Percentiles rank a stretch among this genome's conserved stretches.
phyloP scores from a whole-genome alignment of 192 early-diverging fungal genomes.

The Oehlia diaphana region DNA sequence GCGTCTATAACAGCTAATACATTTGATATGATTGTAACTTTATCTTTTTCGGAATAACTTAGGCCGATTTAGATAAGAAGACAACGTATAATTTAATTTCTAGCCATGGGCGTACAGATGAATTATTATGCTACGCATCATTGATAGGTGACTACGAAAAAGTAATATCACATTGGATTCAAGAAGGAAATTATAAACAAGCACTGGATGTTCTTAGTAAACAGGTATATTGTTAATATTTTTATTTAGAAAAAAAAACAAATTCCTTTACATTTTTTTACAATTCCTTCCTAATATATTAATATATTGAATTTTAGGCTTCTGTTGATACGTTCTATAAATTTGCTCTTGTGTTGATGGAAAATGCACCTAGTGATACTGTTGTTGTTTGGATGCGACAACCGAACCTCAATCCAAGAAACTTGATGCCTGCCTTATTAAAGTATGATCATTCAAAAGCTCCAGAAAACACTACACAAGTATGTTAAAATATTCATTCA shows the following conservation, averaged over 20 bases:
- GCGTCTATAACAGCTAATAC: too few species aligned
- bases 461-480: constrained; percentile 35
- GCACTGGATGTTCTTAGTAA: constrained; percentile 79
- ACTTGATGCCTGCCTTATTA: constrained; percentile 86
- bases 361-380: constrained; percentile 78
- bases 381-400: constrained; percentile 88
- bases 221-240: constrained; percentile 51
- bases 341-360: constrained; percentile 84
- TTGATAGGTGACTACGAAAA: constrained; percentile 86
- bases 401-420: constrained; percentile 75
- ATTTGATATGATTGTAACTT: not conserved
- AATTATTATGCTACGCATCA: constrained; percentile 80
- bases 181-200: constrained; percentile 69
- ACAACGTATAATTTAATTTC: constrained; percentile 82
- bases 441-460: constrained; percentile 67
- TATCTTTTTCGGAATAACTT: constrained; percentile 29
- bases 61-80: constrained; percentile 57
- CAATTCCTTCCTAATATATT: too few species aligned
- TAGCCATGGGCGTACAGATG: constrained; percentile 82
- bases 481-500: constrained; percentile 30
- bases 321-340: constrained; percentile 85
- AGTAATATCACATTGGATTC: constrained; percentile 83
- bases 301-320: constrained; percentile 40
- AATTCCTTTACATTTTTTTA: too few species aligned
- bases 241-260: too few species aligned